These are phyloP conservation scores for Infundibulicybe gibba DNA, from an alignment of 768 basidiomycete genomes.

Conservation along the genomic window DNA sequence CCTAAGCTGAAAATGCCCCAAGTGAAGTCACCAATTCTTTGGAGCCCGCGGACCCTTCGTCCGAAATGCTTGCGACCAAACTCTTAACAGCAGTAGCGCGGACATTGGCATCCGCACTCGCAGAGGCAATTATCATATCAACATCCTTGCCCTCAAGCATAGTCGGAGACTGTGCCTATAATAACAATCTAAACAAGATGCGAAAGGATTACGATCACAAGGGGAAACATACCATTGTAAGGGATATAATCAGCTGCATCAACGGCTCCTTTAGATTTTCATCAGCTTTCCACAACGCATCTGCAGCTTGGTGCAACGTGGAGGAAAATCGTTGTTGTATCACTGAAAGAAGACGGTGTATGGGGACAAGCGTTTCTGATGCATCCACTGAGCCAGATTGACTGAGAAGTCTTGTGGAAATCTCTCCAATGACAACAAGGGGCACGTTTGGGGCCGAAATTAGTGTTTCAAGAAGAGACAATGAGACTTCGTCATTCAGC, in stretches of 20 bases:
- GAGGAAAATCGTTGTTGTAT: constrained; percentile 66
- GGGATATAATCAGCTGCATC: constrained; percentile 53
- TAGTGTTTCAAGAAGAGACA: constrained; percentile 32
- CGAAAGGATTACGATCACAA: not conserved
- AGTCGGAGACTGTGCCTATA: too few relatives aligned
- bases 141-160: constrained; percentile 13
- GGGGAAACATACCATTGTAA: constrained; percentile 46
- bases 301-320: constrained; percentile 39
- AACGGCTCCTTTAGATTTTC: constrained; percentile 35
- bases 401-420: constrained; percentile 23
- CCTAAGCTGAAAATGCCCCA: too few relatives aligned
- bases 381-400: constrained; percentile 13
- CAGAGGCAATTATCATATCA: constrained; percentile 52
- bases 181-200: too few relatives aligned
- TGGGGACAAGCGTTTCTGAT: constrained; percentile 14
- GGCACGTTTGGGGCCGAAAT: constrained; percentile 31
- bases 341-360: constrained; percentile 44
- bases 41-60: not conserved
- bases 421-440: constrained; percentile 23
- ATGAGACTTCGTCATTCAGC: constrained; percentile 23
- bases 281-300: constrained; percentile 29
- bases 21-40: too few relatives aligned
- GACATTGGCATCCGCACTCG: constrained; percentile 56
- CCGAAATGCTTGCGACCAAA: constrained; percentile 37
- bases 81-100: constrained; percentile 58